Conservation (phyloP, 805 yeast genomes). For the Lipomyces mesembrius region DNA sequence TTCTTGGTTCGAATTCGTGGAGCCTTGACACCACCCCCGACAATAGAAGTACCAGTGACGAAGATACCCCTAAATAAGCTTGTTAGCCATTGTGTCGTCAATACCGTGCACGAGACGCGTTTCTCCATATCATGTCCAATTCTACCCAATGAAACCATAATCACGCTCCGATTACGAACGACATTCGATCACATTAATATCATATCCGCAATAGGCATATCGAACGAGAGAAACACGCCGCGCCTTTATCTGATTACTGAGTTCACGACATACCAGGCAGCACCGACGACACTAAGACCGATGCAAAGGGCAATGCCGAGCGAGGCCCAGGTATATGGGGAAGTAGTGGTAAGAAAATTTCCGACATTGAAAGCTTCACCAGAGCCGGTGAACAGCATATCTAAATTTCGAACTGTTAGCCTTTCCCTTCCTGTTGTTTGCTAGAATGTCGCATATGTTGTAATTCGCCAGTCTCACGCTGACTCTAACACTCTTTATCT, state of each 20-base stretch:
- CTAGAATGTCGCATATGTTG: neutral
- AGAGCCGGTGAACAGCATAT: conserved; percentile 84
- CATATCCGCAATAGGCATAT: neutral
- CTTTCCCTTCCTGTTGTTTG: neutral
- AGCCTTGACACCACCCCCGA: conserved; percentile 98
- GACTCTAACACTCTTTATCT: neutral
- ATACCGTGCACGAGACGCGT: neutral
- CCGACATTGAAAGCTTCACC: conserved; percentile 95
- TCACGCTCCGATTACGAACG: neutral
- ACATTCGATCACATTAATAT: neutral
- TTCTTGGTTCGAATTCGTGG: conserved; percentile 98
- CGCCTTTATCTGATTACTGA: neutral
- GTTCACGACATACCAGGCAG: conserved; percentile 71
- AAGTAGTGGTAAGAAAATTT: conserved; percentile 75
- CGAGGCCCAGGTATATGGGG: conserved; percentile 97
- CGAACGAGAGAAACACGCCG: neutral
- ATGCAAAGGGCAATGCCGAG: conserved; percentile 89
- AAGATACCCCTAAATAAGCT: conserved; percentile 68
- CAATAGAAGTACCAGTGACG: conserved; percentile 88
- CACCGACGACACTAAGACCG: conserved; percentile 93
- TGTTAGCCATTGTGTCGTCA: conserved; percentile 4
- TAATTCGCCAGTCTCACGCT: neutral
- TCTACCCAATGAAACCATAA: neutral
- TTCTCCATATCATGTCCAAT: neutral
- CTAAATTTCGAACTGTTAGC: conserved; percentile 31